Conservation (phyloP, 1,139 yeast genomes). For the Candida frijolesensis region DNA sequence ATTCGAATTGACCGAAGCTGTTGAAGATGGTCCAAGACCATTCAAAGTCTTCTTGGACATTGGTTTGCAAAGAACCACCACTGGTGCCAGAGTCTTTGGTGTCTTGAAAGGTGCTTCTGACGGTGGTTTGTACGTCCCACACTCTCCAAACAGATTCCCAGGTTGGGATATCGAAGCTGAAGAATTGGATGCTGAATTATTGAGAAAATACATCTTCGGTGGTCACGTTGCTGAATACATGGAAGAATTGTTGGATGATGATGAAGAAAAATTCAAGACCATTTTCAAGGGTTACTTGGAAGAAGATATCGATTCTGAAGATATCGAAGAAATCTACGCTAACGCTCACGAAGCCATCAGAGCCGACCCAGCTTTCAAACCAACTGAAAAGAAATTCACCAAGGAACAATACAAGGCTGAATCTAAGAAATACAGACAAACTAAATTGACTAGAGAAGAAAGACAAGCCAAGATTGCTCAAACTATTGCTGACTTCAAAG, state of each 20-base stretch:
- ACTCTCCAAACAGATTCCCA: constrained; percentile 99
- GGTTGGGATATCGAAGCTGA: constrained; percentile 99
- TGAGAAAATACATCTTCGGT: constrained; percentile 99
- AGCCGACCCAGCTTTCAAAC: constrained; percentile 91
- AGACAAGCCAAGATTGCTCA: constrained; percentile 86
- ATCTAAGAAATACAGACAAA: constrained; percentile 88
- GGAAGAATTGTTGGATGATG: constrained; percentile 99
- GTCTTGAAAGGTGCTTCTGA: constrained; percentile 99
- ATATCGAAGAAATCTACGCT: constrained; percentile 91
- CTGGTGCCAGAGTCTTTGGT: constrained; percentile 99
- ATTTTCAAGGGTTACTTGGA: constrained; percentile 96
- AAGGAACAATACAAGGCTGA: constrained; percentile 98
- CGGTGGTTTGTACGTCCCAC: constrained; percentile 99
- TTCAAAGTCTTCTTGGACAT: constrained; percentile 99
- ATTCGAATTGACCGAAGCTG: constrained; percentile 97
- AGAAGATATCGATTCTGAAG: constrained; percentile 97
- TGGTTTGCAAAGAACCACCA: constrained; percentile 99
- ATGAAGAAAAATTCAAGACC: constrained; percentile 98
- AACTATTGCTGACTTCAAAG: constrained; percentile 87
- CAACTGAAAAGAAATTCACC: constrained; percentile 91
- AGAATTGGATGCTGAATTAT: constrained; percentile 96
- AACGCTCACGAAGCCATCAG: constrained; percentile 96
- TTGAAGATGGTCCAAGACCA: constrained; percentile 99
- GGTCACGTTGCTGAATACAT: constrained; percentile 99
- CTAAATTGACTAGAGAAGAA: constrained; percentile 88